Evolutionary conservation across 331 rosid genomes (phyloP).

Genomic region (Spiraea crenata): DNA sequence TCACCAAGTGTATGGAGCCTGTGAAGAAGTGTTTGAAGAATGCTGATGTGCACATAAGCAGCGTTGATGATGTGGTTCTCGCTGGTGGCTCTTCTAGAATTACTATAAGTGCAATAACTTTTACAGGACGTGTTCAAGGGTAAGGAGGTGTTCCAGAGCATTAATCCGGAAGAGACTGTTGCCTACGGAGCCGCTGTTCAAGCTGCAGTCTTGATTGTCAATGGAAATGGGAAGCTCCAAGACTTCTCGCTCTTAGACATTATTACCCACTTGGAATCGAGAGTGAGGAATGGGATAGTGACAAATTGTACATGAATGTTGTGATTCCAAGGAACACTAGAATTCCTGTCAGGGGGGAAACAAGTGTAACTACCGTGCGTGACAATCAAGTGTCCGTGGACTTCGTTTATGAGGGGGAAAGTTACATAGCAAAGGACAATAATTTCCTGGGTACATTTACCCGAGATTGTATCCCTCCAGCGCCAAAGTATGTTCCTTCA

Average conservation of each 20-base stretch:
- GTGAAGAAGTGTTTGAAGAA: not conserved
- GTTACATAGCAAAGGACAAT: not conserved
- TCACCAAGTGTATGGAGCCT: not conserved
- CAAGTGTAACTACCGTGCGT: too few species aligned
- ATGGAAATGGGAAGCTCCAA: conserved; percentile 7
- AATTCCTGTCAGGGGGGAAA: not conserved
- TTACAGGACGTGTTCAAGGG: not conserved
- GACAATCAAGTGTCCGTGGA: too few species aligned
- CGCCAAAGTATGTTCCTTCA: not conserved
- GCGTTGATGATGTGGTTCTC: not conserved
- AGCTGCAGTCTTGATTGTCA: not conserved
- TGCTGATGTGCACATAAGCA: not conserved
- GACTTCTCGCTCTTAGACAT: not conserved
- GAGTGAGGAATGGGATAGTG: not conserved
- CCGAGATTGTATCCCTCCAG: not conserved
- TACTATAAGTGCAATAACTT: not conserved
- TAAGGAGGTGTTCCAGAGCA: conserved; percentile 37
- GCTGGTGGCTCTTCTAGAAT: not conserved
- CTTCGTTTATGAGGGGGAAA: not conserved
- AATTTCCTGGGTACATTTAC: not conserved
- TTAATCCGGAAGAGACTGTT: conserved; percentile 51
- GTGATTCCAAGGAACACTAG: not conserved
- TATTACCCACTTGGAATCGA: not conserved
- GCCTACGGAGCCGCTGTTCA: conserved; percentile 5
- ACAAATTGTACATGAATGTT: not conserved